Conservation (phyloP, 2,329 filamentous ascomycete species). For the Colletotrichum gloeosporioides region DNA sequence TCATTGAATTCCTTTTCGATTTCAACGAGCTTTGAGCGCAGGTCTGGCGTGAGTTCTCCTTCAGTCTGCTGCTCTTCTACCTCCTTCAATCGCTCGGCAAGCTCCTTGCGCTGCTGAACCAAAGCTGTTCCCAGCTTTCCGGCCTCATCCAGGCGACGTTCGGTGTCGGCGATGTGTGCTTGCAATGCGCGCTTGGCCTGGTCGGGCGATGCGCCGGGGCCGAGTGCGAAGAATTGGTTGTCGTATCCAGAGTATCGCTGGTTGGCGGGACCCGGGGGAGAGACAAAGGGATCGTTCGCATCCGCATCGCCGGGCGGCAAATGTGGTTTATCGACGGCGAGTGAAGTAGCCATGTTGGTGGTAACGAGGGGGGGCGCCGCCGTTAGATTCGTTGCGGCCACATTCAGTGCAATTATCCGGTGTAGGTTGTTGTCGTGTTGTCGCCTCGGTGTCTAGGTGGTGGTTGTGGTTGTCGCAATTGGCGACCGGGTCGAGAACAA, state of each 20-base stretch:
- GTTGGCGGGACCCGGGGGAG: conserved; percentile 49
- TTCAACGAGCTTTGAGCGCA: conserved; percentile 82
- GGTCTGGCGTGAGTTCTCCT: conserved; percentile 79
- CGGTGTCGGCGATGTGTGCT: conserved; percentile 90
- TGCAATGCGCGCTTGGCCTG: conserved; percentile 90
- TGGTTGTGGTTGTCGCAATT: not conserved
- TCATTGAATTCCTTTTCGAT: conserved; percentile 97
- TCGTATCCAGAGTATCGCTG: conserved; percentile 87
- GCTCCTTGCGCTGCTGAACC: conserved; percentile 83
- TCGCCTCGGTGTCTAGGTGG: not conserved
- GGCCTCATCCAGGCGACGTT: conserved; percentile 88
- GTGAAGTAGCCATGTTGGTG: conserved; percentile 48
- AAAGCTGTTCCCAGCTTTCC: conserved; percentile 88
- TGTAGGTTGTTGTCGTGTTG: not conserved
- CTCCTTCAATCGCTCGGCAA: conserved; percentile 82
- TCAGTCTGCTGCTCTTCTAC: conserved; percentile 80
- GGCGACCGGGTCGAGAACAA: not conserved
- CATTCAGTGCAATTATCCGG: conserved; percentile 15
- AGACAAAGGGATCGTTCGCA: conserved; percentile 64
- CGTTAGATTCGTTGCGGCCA: conserved; percentile 16
- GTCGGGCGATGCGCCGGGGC: conserved; percentile 77
- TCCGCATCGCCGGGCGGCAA: conserved; percentile 41
- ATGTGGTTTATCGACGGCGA: conserved; percentile 46
- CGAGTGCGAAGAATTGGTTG: conserved; percentile 77
- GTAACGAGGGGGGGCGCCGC: conserved; percentile 15